A percentile compares a stretch with the other conserved stretches of the same genome.
phyloP scores from a whole-genome alignment of 108 stramenopile species.

The Skeletonema costatum region DNA sequence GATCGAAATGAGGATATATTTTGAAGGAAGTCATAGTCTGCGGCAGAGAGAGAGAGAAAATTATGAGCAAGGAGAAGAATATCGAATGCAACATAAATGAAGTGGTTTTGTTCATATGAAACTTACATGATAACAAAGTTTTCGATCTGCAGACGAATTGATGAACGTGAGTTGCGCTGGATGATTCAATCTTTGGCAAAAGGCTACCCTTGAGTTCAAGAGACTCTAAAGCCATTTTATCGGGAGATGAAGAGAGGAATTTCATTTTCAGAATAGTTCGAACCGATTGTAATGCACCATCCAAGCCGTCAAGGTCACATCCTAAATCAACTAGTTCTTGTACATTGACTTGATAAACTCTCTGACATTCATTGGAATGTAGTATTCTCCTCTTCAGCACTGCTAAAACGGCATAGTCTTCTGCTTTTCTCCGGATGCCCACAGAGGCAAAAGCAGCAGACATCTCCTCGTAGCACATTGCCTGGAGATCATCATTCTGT shows the following conservation, averaged over 20 bases:
- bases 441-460: constrained; percentile 24
- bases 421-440: constrained; percentile 45
- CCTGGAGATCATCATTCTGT: constrained; percentile 26
- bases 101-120: background rate
- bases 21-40: constrained; percentile 32
- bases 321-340: constrained; percentile 24
- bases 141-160: constrained; percentile 15
- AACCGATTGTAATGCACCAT: constrained; percentile 17
- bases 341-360: constrained; percentile 16
- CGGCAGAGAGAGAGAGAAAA: background rate
- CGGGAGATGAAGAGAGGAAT: constrained; percentile 31
- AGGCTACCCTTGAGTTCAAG: constrained; percentile 9
- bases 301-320: constrained; percentile 16
- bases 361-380: constrained; percentile 1
- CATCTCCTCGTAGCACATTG: constrained; percentile 25
- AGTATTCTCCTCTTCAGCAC: constrained; percentile 28
- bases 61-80: background rate
- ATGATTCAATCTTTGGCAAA: constrained; percentile 13
- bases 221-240: constrained; percentile 6
- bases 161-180: background rate
- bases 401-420: constrained; percentile 38
- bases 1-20: constrained; percentile 7
- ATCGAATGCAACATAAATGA: background rate
- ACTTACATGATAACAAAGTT: constrained; percentile 34
- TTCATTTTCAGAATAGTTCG: constrained; percentile 38